Base-by-base conservation (phyloP, 768 basidiomycete species). In the Lentinula edodes region DNA sequence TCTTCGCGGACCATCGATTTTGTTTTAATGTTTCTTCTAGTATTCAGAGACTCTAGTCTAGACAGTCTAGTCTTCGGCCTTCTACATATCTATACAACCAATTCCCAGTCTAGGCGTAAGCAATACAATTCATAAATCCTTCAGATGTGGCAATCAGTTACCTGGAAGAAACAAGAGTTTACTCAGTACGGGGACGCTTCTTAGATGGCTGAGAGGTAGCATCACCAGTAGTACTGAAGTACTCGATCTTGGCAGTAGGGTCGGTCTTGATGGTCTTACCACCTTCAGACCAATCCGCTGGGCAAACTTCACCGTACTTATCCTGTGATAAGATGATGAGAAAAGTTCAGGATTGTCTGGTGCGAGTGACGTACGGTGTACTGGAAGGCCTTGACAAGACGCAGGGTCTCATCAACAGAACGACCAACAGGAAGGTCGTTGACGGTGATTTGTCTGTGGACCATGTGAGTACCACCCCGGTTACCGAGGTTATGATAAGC, bases 401-500 rank as follows among this genome's bases (percentile, higher is more conserved):
- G 89, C 58, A 95, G 66, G 1, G 94, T 95, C 78, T 97, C 95
- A 41, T 94, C 93, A 58, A 96, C 94, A 2, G 92, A 94, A 58
- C 95, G 90, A n/a, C 95, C 95, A 53, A 96, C 93, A 13, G 94
- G 92, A 43, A 95, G 83, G 73, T 97, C 95, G 71, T 96, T 96
- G 63, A 96, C 79, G 59, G 91, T 93, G 66, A 91, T 88, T 79
- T 92, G 89, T 63, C 89, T 90, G 46, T 39, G 23, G 28, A 46
- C 51, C 20, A 8, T 18, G 4, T 53, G 23, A 63, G 58, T 59
- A 59, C 58, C 43, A 6, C 6, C 3, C 13, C 58, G 42, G 58
- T 59, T 23, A 39, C 13, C 16, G 18, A 59, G 18, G 28, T 28
- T 45, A 20, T 36, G 16, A 41, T 16, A 10, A 42, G 70, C 78